Base-by-base conservation (phyloP, 257 asterid species). In the Schizonepeta tenuifolia region DNA sequence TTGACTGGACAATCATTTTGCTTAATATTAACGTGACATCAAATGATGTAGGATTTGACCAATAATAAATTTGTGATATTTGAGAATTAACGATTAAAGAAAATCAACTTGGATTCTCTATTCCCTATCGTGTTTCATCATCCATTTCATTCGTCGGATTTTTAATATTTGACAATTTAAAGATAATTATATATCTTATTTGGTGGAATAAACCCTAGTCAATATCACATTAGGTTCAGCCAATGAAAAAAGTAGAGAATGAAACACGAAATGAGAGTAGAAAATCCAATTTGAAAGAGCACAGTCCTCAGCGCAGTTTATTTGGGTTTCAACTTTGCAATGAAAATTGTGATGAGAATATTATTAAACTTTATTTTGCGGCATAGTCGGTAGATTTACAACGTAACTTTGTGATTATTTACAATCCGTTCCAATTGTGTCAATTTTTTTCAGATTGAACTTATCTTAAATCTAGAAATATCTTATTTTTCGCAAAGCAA, bases 1-100 rank as follows among this genome's bases (percentile, higher is more conserved):
- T 60, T 69, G 35, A 73, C 71, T 59, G 54, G 40, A 61, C 28
- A 38, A 71, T 59, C 73, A 69, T 63, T 75, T 33, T 80, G 70
- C 14, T 41, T 38, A 4, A 1, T 1, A 24, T 24, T 58, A 81
- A 65, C 54, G 72, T 80, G 73, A 72, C 81, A 61, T 44, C n/a
- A 46, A 63, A 65, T 80, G 66, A 61, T 81, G 65, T 20, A 33
- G 24, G 44, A 70, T 59, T 76, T 65, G 66, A 51, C 47, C 49
- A 57, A 75, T 20, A 31, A 9, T 51, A 9, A 1, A 38, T 7
- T 7, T 36, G 41, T 54, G 18, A 20, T 14, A 15, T 63, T 57
- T 49, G 44, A 47, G 35, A 61, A 69, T 17, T 26, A 53, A 10
- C 6, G 17, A 28, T 15, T 15, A 66, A 66, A n/a, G 21, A 41